A percentile compares a stretch with the other conserved stretches of the same genome.
Conservation (phyloP, 1,284 basidiomycete species). For the Heliocybe sulcata region DNA sequence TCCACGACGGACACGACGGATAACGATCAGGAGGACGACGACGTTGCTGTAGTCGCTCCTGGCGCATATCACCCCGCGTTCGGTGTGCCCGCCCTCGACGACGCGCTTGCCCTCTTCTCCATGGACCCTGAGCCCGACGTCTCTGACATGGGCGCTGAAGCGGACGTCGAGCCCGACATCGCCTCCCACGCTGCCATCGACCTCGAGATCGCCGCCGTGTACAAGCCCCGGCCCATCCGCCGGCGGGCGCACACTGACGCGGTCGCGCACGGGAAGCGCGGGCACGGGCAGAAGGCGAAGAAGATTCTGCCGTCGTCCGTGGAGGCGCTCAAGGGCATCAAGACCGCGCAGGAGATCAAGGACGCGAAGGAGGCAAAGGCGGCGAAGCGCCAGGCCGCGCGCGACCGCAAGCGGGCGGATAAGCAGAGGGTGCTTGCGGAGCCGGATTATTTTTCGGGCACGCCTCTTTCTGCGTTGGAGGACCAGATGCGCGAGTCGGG, state of each 20-base stretch:
- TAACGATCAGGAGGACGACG: constrained; percentile 23
- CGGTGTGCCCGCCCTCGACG: constrained; percentile 20
- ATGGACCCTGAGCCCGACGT: constrained; percentile 39
- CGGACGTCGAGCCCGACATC: constrained; percentile 11
- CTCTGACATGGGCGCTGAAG: constrained; percentile 16
- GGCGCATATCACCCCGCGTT: constrained; percentile 7
- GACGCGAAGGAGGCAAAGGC: constrained; percentile 24
- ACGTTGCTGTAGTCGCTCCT: constrained; percentile 10
- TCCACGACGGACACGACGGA: constrained; percentile 22
- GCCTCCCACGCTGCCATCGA: constrained; percentile 32
- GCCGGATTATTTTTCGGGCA: neutral
- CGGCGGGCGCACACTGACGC: constrained; percentile 23
- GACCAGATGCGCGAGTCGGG: neutral
- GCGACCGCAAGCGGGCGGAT: constrained; percentile 41
- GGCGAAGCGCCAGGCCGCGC: constrained; percentile 34
- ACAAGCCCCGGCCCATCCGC: constrained; percentile 61
- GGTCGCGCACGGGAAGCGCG: neutral
- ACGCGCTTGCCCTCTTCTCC: constrained; percentile 32
- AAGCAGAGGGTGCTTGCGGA: constrained; percentile 23
- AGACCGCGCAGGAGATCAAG: constrained; percentile 6
- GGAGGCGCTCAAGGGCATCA: neutral
- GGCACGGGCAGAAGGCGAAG: constrained; percentile 1
- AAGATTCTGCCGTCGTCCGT: neutral
- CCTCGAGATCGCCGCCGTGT: constrained; percentile 62
- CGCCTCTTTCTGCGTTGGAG: constrained; percentile 1